Conservation (phyloP, 331 rosid genomes). For the Rhamnella rubrinervis region DNA sequence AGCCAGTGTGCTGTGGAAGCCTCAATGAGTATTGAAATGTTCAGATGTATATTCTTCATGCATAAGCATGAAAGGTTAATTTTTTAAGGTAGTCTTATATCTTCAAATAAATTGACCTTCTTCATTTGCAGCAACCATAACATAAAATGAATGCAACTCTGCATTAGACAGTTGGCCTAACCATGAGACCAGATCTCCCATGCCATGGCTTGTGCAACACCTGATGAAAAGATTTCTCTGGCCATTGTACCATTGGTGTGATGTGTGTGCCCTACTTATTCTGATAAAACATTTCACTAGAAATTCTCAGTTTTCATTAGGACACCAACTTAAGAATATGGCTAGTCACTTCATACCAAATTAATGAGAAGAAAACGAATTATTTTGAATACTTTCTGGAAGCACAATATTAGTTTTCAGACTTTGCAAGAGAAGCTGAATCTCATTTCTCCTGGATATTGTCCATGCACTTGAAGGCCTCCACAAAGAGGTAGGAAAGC, state of each 20-base stretch:
- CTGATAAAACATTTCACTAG: conserved; percentile 36
- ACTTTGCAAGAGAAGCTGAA: conserved; percentile 98
- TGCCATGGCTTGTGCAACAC: conserved; percentile 86
- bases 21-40: background rate
- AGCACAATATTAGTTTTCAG: conserved; percentile 12
- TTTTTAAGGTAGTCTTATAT: too few species aligned
- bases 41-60: too few species aligned
- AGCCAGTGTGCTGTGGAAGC: background rate
- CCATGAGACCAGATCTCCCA: conserved; percentile 97
- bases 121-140: background rate
- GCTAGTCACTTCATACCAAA: background rate
- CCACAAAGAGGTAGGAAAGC: too few species aligned
- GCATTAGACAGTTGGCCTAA: conserved; percentile 88
- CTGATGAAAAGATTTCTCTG: conserved; percentile 88
- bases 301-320: conserved; percentile 25
- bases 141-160: conserved; percentile 44
- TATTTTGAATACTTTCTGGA: background rate
- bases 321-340: background rate
- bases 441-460: conserved; percentile 98
- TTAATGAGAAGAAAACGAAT: background rate
- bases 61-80: too few species aligned
- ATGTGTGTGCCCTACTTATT: conserved; percentile 92
- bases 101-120: too few species aligned
- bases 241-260: conserved; percentile 91
- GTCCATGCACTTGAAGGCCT: conserved; percentile 99